Base-by-base conservation (phyloP, 768 basidiomycete species). In the Lactarius trivialis region DNA sequence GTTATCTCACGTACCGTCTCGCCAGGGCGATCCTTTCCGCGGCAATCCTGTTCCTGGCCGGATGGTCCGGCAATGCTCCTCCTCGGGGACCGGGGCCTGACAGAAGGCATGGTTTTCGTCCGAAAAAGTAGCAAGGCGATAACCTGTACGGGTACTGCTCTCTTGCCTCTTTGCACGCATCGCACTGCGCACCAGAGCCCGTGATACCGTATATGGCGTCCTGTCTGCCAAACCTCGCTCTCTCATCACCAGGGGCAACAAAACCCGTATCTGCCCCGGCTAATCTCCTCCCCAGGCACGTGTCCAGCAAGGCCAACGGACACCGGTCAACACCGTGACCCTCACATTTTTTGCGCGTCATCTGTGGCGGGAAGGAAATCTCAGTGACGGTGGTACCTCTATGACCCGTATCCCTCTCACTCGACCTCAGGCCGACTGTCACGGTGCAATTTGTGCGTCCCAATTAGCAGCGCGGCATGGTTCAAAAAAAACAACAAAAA, bases 181-280 rank as follows among this genome's bases (percentile, higher is more conserved):
- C 45, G 12, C 2, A 48, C 45, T 48, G 24, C 45, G 12, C 21
- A 45, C 21, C 21, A 14, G 21, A 15, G 21, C 24, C 24, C 24
- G 21, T 48, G 24, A 48, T 24, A 24, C 24, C 12, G 21, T 14
- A 21, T 48, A 24, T 48, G 24, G 45, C 24, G 33, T 19, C 32
- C 30, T 24, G 32, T 59, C 24, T 12, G 32, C 24, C 9, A 17
- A 34, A 14, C 30, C 30, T 30, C 30, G 6, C 17, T 17, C 19
- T 15, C 12, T 8, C 59, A 60, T 60, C 59, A 60, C 59, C 52
- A 54, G 59, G 59, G 41, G 11, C 24, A 36, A 15, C 21, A 45
- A 24, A 24, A 45, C 11, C 45, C 39, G 34, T 43, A 60, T 60
- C 28, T 53, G 32, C 15, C 48, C 58, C 58, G 58, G 37, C 11